Base-by-base conservation (phyloP, 441 rosid genomes). In the Raphanus hybrid region DNA sequence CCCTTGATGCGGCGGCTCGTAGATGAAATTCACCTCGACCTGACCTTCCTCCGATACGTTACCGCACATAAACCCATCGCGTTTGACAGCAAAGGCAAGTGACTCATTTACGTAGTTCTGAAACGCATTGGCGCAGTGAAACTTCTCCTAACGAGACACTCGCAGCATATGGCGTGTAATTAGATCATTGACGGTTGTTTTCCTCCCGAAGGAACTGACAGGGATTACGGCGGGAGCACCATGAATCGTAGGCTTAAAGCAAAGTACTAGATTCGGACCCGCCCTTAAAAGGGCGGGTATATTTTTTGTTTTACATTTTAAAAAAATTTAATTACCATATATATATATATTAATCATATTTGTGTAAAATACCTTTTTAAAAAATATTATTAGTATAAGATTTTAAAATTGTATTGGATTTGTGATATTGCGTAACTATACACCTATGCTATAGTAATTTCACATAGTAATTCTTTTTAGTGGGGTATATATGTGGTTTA, bases 1-100 rank as follows among this genome's bases (percentile, higher is more conserved):
- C 0, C 98, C 98, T 68, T 91, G 93, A 83, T 96, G 99, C 2
- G 98, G 97, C 0, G 96, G 95, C 89, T 94, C 97, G 78, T 94
- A 92, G 48, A 92, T 90, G 83, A 90, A 91, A 85, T 90, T 77
- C 52, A 92, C 98, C 82, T 89, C 90, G 2, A 94, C 97, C 70
- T 85, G 86, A 34, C 91, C 97, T 9, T 86, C 92, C 45, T 91
- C 94, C 0, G 88, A 73, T 23, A 92, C 91, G 32, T 84, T 85
- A 2, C 98, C 99, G 70, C 89, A 94, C 93, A 94, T 89, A 72
- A 92, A 91, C 11, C 99, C 98, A 0, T 97, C 96, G 20, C 96
- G 87, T 78, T 94, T 92, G 45, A 86, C 88, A 4, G 93, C 97
- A 45, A 94, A 94, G 7, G 93, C 94, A 0, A 94, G 89, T 4